These are phyloP conservation scores for Colletotrichum phormii DNA, from an alignment of 2,329 filamentous ascomycete species.

Conservation along the genomic window DNA sequence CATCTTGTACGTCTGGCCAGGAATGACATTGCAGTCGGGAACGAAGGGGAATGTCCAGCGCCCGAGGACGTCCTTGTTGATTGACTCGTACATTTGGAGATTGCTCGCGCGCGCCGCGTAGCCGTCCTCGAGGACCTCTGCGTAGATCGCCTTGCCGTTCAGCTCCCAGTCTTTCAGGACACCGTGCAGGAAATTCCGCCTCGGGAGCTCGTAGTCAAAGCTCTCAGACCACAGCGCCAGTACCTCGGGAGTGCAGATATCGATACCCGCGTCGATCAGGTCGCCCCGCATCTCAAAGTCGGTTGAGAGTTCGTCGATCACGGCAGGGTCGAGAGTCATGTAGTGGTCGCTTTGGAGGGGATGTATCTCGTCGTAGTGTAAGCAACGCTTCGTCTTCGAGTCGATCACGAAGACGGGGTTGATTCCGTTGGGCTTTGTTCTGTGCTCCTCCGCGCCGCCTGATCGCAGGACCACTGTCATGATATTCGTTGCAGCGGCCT, in stretches of 20 bases:
- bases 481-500: conserved; percentile 91
- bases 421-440: conserved; percentile 80
- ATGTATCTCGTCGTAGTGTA: conserved; percentile 94
- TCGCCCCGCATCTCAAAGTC: conserved; percentile 89
- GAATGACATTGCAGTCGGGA: conserved; percentile 87
- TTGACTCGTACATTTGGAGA: conserved; percentile 88
- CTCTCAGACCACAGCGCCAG: conserved; percentile 96
- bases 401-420: conserved; percentile 91
- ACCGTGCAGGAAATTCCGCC: conserved; percentile 89
- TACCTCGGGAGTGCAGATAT: conserved; percentile 97
- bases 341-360: conserved; percentile 74
- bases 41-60: conserved; percentile 91
- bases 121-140: conserved; percentile 83
- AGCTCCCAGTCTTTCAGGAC: conserved; percentile 97
- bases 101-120: conserved; percentile 91
- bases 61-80: conserved; percentile 86
- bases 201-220: conserved; percentile 93
- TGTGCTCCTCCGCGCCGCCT: conserved; percentile 75
- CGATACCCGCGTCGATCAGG: conserved; percentile 92
- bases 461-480: conserved; percentile 96
- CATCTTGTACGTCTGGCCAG: conserved; percentile 80
- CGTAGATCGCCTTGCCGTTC: conserved; percentile 96
- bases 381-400: conserved; percentile 79
- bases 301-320: conserved; percentile 75
- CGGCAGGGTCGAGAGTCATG: conserved; percentile 79